Base-by-base conservation (phyloP, 2,329 filamentous ascomycete genomes). In the Colletotrichum musicola region DNA sequence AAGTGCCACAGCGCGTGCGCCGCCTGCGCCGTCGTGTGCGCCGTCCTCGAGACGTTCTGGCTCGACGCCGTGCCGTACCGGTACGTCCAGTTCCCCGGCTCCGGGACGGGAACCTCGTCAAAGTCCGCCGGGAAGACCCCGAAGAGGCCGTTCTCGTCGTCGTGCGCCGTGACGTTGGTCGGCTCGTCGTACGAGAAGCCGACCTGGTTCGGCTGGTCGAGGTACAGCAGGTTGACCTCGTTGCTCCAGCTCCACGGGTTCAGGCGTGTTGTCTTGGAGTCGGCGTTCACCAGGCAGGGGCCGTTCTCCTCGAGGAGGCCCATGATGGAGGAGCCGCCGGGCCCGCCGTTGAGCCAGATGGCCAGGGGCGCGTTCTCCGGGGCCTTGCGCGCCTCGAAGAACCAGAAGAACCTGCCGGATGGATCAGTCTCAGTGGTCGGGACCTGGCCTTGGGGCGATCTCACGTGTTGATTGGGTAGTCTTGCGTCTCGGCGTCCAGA, bases 111-210 rank as follows among this genome's bases (percentile, higher is more conserved):
- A 9, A 3, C 76, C 4, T 81, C 78, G 1, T 83, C 81, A 54
- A 82, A 76, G 35, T 81, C 54, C 69, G 75, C 73, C 14, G 75
- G 71, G 66, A 62, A 42, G 20, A 67, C 57, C 2, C 62, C 27
- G 6, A 53, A 38, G 22, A 16, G 20, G 40, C 46, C 51, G 1
- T 69, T 44, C 5, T 47, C 62, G 9, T 20, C 75, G 50, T 77
- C 77, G 22, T 81, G 72, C 22, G 87, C 75, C 2, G 87, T 86
- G 18, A 83, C 79, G 71, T 90, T 90, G n/a, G 83, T 86, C 12
- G 82, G 76, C 9, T 83, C 83, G 73, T 92, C 91, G 72, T 86
- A 88, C 1, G 88, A 90, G 69, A 89, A 87, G 46, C 86, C 86
- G 10, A 90, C 84, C 76, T 91, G 88, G 56, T 88, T 87, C 9